Evolutionary conservation across 345 rosid genomes (phyloP).

Genomic region (Leavenworthia alabamica): DNA sequence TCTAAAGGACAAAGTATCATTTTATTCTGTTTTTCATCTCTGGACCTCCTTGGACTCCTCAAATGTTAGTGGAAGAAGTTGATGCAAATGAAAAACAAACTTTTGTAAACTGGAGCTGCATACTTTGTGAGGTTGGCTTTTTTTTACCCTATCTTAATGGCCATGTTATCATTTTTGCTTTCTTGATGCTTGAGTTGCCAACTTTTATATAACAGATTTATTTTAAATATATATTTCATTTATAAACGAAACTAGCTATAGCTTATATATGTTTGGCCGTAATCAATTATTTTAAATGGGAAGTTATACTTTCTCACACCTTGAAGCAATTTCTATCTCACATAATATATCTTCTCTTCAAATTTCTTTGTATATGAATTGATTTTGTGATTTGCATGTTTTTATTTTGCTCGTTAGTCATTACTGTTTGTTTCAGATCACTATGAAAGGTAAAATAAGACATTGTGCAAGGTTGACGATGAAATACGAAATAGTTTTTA

Average conservation of each 20-base stretch:
- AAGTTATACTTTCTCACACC: background rate
- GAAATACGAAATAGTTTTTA: too few species aligned
- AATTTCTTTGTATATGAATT: background rate
- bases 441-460: too few species aligned
- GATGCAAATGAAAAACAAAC: conserved; percentile 66
- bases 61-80: conserved; percentile 69
- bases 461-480: too few species aligned
- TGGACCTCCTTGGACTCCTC: conserved; percentile 73
- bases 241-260: background rate
- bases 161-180: background rate
- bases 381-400: background rate
- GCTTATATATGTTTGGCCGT: background rate
- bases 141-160: background rate
- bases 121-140: conserved; percentile 64
- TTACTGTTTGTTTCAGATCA: too few species aligned
- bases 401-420: background rate
- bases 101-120: conserved; percentile 75
- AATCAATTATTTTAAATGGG: background rate
- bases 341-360: background rate
- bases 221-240: background rate
- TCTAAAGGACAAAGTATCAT: background rate
- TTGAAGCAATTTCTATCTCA: conserved; percentile 2
- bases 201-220: background rate
- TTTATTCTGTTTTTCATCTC: conserved; percentile 1
- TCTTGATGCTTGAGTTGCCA: background rate